These are phyloP conservation scores for Fraxinus albicans DNA, from an alignment of 305 asterid genomes.

Conservation along the genomic window DNA sequence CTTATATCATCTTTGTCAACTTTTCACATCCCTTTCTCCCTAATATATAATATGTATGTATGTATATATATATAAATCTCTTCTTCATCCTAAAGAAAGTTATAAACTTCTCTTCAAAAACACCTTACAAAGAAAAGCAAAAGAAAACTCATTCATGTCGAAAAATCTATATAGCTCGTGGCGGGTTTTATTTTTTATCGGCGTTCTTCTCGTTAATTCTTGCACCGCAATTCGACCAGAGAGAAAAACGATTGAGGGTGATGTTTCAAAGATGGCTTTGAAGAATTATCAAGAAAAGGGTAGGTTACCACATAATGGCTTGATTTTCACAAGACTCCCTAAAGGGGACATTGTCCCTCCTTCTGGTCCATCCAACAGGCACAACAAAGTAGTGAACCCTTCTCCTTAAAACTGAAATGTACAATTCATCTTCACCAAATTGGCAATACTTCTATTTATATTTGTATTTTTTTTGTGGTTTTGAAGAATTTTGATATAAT, in stretches of 20 bases:
- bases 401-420: not conserved
- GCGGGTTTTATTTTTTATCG: not conserved
- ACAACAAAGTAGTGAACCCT: not conserved
- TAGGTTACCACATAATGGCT: not conserved
- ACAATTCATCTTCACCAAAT: not conserved
- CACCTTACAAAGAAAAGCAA: not conserved
- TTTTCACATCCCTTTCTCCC: not conserved
- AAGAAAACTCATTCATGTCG: not conserved
- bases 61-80: not conserved
- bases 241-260: not conserved
- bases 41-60: not conserved
- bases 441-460: not conserved
- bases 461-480: not conserved
- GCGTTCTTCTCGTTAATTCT: not conserved
- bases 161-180: not conserved
- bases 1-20: not conserved
- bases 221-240: not conserved
- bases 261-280: not conserved
- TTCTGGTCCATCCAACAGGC: not conserved
- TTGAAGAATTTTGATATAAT: not conserved
- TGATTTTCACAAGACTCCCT: not conserved
- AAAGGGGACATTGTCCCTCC: not conserved
- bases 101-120: not conserved
- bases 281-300: not conserved
- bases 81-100: not conserved